Conservation (phyloP, 2,329 filamentous ascomycete genomes). For the Beauveria brongniartii region DNA sequence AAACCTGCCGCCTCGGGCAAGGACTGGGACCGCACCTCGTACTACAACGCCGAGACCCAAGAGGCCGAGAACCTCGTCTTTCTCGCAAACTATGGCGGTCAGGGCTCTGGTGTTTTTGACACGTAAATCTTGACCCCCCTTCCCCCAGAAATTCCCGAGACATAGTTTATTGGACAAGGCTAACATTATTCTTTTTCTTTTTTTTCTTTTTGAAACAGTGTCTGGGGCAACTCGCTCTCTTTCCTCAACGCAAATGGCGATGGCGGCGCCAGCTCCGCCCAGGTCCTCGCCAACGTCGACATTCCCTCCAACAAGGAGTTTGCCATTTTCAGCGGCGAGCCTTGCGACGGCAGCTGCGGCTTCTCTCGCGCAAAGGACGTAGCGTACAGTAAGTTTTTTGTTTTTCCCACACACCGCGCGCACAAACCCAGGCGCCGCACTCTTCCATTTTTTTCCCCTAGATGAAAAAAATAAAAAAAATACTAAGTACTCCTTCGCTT, state of each 20-base stretch:
- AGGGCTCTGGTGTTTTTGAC: conserved; percentile 35
- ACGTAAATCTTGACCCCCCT: conserved; percentile 25
- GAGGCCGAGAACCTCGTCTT: conserved; percentile 37
- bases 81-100: conserved; percentile 39
- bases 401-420: too few species aligned
- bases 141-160: neutral
- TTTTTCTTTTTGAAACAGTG: conserved; percentile 19
- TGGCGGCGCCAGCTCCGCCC: conserved; percentile 28
- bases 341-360: conserved; percentile 36
- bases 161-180: too few species aligned
- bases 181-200: too few species aligned
- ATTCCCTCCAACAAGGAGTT: conserved; percentile 38
- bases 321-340: conserved; percentile 35
- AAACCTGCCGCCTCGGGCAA: conserved; percentile 15
- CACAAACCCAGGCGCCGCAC: too few species aligned
- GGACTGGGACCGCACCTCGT: conserved; percentile 34
- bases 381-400: conserved; percentile 34
- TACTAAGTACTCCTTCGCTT: too few species aligned
- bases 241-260: conserved; percentile 36
- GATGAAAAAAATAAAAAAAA: too few species aligned
- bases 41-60: conserved; percentile 35
- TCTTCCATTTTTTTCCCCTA: too few species aligned
- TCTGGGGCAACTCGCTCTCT: conserved; percentile 37
- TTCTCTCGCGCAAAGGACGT: conserved; percentile 34
- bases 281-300: conserved; percentile 30